Conservation (phyloP, 148 eudicot genomes). For the Amaranthus hypochondriacus region DNA sequence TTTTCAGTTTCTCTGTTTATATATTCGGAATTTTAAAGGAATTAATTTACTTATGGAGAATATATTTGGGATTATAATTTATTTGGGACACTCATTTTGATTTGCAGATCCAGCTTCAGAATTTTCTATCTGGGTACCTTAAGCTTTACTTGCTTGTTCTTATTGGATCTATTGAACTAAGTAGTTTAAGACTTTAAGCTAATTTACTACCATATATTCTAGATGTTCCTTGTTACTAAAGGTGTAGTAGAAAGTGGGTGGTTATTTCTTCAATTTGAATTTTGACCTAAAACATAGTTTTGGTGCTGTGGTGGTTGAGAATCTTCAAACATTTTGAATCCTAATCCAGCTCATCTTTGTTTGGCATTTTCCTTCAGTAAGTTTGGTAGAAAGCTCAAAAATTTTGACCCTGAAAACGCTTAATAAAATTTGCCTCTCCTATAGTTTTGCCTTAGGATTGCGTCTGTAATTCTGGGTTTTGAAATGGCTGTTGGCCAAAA, state of each 20-base stretch:
- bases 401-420: constrained; percentile 2
- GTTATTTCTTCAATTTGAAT: constrained; percentile 13
- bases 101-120: constrained; percentile 38
- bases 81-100: neutral
- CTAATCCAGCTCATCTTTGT: neutral
- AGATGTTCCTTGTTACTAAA: neutral
- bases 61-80: constrained; percentile 6
- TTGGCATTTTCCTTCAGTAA: constrained; percentile 5
- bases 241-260: constrained; percentile 26
- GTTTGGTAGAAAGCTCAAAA: neutral
- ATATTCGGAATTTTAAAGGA: constrained; percentile 12
- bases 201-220: neutral
- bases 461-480: constrained; percentile 14
- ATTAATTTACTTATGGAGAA: neutral
- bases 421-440: constrained; percentile 3
- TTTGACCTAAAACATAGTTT: constrained; percentile 29
- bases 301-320: constrained; percentile 15
- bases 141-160: constrained; percentile 18
- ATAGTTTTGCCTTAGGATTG: constrained; percentile 8
- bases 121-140: constrained; percentile 20
- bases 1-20: no score
- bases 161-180: constrained; percentile 18
- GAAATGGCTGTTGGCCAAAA: constrained; percentile 61
- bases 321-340: constrained; percentile 28
- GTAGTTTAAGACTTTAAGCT: constrained; percentile 2